phyloP scores from a whole-genome alignment of 768 basidiomycete genomes.

The Infundibulicybe gibba region DNA sequence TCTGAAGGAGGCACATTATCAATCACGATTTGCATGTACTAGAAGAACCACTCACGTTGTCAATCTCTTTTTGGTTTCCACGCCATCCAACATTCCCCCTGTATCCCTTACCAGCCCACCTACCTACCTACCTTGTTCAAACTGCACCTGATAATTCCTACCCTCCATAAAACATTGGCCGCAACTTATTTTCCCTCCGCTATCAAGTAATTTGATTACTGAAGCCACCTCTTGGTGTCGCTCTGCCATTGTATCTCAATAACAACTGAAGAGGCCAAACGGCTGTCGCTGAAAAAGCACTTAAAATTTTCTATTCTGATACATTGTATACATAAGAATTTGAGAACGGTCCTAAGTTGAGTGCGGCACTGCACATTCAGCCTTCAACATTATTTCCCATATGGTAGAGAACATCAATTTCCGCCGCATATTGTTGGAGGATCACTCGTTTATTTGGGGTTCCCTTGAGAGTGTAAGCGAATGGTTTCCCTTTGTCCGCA shows the following conservation, averaged over 20 bases:
- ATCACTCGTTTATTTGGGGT: not conserved
- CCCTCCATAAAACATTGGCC: not conserved
- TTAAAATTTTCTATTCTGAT: too few species aligned
- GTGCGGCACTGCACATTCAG: too few species aligned
- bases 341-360: too few species aligned
- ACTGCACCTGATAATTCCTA: not conserved
- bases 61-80: not conserved
- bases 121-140: not conserved
- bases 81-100: not conserved
- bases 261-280: too few species aligned
- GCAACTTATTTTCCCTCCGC: not conserved
- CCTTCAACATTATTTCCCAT: too few species aligned
- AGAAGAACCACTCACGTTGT: conserved; percentile 28
- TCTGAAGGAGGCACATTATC: conserved; percentile 72
- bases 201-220: too few species aligned
- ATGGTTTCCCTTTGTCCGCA: not conserved
- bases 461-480: not conserved
- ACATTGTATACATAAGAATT: too few species aligned
- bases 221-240: too few species aligned
- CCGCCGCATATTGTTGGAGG: not conserved
- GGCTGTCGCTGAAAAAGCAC: too few species aligned
- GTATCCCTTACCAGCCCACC: not conserved
- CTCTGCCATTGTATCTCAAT: too few species aligned
- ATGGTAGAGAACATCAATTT: not conserved
- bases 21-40: conserved; percentile 57